Evolutionary conservation across 495 filamentous ascomycete species (phyloP), one percentile per base, ranked within the genome.

Genomic region (Umbilicaria muhlenbergii): DNA sequence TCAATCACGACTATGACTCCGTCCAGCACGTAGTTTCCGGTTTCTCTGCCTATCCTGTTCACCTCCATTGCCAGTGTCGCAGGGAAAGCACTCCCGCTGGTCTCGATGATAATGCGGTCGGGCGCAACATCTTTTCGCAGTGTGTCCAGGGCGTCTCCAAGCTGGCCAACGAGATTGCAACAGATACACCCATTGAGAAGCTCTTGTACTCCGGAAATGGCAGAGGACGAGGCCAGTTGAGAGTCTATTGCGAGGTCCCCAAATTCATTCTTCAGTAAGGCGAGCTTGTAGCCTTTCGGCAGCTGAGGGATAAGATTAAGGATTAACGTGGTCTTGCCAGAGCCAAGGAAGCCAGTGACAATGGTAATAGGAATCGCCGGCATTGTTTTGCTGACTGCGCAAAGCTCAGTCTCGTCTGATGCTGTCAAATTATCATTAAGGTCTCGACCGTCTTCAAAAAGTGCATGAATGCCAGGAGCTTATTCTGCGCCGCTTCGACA

Each of bases 191-290:
- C 91, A 55, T 92, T 89, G 15, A 96, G 77, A 3, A 98, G 68
- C 56, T 98, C 91, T 52, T 78, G 78, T 14, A 92, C 87, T 42
- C 86, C 89, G n/a, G 81, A 74, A 53, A 98, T 86, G 32, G 87
- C 77, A 43, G 72, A 67, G 3, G 81, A 77, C 1, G 81, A 69
- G 36, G 91, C 87, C 14, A 96, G 74, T 59, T 92, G 85, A 10
- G 81, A 86, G 70, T 96, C 91, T 58, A 96, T 70, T 19, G 86
- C 87, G 14, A 98, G 60, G 60, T 96, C 88, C 55, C 91, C 91
- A 60, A 94, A 94, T 64, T 98, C 91, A 61, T 98, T 98, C 61
- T 98, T 98, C 16, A 98, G 70, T 16, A 98, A 77, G n/a, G 88
- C 89, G 41, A 98, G 76, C 3, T 75, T 76, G 73, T 95, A 95